Evolutionary conservation across 129 eudicot genomes (phyloP).

Genomic region (Artemisia tridentata): DNA sequence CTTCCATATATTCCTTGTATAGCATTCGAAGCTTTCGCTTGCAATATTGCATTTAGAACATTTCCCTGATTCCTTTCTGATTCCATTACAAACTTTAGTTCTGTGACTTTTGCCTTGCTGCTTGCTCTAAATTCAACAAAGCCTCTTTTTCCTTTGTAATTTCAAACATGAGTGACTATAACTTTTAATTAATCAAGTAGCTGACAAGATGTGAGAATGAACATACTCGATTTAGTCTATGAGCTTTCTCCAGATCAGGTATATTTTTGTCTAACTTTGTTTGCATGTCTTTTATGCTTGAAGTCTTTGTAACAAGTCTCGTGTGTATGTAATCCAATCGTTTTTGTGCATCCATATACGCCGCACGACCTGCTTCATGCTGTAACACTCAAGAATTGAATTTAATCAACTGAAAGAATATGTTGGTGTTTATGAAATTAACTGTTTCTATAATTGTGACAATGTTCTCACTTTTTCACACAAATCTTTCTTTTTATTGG

Average conservation of each 20-base stretch:
- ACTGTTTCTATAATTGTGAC: too few relatives aligned
- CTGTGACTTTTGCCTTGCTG: conserved; percentile 76
- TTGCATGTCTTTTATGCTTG: conserved; percentile 41
- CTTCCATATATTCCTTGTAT: conserved; percentile 91
- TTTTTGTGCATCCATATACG: conserved; percentile 65
- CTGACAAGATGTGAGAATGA: not conserved
- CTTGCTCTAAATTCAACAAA: conserved; percentile 71
- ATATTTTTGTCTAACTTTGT: conserved; percentile 55
- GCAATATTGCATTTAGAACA: conserved; percentile 74
- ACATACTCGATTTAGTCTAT: conserved; percentile 73
- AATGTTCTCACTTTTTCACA: conserved; percentile 57
- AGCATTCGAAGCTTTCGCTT: conserved; percentile 73
- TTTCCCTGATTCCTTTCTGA: conserved; percentile 84
- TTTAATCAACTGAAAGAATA: too few relatives aligned
- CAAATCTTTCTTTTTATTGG: conserved; percentile 59
- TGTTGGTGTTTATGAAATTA: too few relatives aligned
- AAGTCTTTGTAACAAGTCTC: conserved; percentile 50
- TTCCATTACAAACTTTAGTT: conserved; percentile 71
- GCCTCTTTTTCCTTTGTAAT: conserved; percentile 69
- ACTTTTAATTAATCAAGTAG: not conserved
- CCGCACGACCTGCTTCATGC: conserved; percentile 81
- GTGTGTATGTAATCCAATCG: conserved; percentile 46
- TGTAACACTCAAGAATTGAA: conserved; percentile 33
- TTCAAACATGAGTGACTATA: conserved; percentile 20
- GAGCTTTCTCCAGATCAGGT: conserved; percentile 59